Conservation (phyloP, 2,329 filamentous ascomycete genomes). For the Fusarium globosum region DNA sequence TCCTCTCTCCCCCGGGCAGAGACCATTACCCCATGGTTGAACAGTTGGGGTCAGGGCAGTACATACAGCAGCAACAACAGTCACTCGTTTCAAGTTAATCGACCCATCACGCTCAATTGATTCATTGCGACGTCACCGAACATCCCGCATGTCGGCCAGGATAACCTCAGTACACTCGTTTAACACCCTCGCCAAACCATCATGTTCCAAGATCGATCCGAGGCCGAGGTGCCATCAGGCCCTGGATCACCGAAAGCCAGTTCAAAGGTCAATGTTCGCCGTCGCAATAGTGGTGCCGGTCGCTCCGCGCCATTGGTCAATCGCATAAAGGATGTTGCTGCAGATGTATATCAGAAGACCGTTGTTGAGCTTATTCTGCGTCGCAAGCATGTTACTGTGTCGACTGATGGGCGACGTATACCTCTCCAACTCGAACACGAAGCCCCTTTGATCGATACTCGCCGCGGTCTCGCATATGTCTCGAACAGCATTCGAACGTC, state of each 20-base stretch:
- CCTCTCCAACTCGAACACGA: slow-evolving; percentile 55
- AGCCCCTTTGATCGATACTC: slow-evolving; percentile 59
- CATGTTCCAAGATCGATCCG: slow-evolving; percentile 37
- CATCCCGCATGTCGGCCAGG: slow-evolving; percentile 18
- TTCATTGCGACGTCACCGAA: slow-evolving; percentile 7
- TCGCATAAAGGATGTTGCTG: slow-evolving; percentile 38
- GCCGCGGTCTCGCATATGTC: slow-evolving; percentile 61
- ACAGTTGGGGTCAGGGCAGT: slow-evolving; percentile 6
- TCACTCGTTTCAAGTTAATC: slow-evolving; percentile 32
- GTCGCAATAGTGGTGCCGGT: slow-evolving; percentile 21
- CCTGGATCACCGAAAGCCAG: slow-evolving; percentile 11
- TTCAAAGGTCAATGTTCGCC: slow-evolving; percentile 15
- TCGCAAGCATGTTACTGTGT: slow-evolving; percentile 75
- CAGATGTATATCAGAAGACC: slow-evolving; percentile 51
- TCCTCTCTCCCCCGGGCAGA: slow-evolving; percentile 16
- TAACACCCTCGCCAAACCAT: slow-evolving; percentile 10
- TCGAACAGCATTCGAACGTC: slow-evolving; percentile 80
- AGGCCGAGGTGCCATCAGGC: slow-evolving; percentile 22
- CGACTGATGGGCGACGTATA: slow-evolving; percentile 73
- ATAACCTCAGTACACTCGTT: slow-evolving; percentile 38
- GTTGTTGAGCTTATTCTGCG: slow-evolving; percentile 65
- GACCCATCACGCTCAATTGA: slow-evolving; percentile 1
- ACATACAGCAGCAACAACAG: slow-evolving; percentile 3
- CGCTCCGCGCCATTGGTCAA: slow-evolving; percentile 24
- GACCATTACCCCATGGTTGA: slow-evolving; percentile 22